Base-by-base conservation (phyloP, 176 grass and related monocot species). In the Poa annua region DNA sequence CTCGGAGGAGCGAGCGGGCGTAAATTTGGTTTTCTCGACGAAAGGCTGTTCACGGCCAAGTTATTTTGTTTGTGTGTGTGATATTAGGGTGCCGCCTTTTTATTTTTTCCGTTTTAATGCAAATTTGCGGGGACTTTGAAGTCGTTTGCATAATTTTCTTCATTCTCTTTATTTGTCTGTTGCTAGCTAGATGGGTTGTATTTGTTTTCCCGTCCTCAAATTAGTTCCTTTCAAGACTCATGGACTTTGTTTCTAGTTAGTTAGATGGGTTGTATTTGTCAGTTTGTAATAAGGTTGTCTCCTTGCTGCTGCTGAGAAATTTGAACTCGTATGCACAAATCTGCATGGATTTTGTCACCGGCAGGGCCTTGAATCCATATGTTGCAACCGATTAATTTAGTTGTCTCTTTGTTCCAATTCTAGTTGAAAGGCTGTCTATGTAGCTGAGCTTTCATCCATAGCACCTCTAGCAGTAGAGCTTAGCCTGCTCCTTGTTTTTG, bases 171-270 rank as follows among this genome's bases (percentile, higher is more conserved):
- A 65, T 65, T 65, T 34, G 29, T 65, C 7, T 35, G 29, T 17
- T 65, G 62, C 15, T 35, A 35, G 15, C 32, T 65, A 65, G 29
- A n/a, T n/a, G n/a, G n/a, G n/a, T n/a, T n/a, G n/a, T n/a, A n/a
- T n/a, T n/a, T 25, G 52, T 11, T 35, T 44, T 17, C n/a, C 21
- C 61, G 21, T 45, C 75, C 3, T 29, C 16, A 29, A 78, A 3
- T 78, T 16, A 22, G 75, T 60, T 77, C 52, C 54, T 77, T 78
- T 29, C 13, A 78, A 22, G 36, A 32, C 21, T 78, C 76, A 29
- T 60, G 42, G 22, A 72, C 76, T 29, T 26, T 62, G 55, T 39
- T 78, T 78, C 25, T 75, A n/a, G 49, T 36, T 38, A 56, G 71
- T 34, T 75, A 16, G 76, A 20, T 78, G 76, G 36, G 12, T 3